A percentile compares a stretch with the other conserved stretches of the same genome.
Conservation (phyloP, 2,329 filamentous ascomycete genomes). For the Talaromyces sp. region DNA sequence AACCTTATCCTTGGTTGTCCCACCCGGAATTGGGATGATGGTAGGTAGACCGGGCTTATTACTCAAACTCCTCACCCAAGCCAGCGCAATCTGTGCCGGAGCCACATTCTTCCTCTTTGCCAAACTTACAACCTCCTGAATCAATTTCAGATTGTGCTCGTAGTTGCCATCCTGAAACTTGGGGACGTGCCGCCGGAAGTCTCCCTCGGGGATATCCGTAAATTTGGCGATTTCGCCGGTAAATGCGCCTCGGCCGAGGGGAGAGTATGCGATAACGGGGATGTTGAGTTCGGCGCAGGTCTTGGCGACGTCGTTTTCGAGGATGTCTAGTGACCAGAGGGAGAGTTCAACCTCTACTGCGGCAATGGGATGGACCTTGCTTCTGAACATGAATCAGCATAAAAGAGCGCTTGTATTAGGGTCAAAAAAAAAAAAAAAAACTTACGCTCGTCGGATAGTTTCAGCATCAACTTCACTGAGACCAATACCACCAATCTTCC, state of each 20-base stretch:
- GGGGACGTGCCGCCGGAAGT: conserved; percentile 44
- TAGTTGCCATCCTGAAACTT: conserved; percentile 53
- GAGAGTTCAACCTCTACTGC: conserved; percentile 61
- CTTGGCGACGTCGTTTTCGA: conserved; percentile 56
- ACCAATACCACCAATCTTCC: conserved; percentile 45
- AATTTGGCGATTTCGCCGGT: conserved; percentile 48
- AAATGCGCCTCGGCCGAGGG: conserved; percentile 57
- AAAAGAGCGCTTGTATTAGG: background rate
- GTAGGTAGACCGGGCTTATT: conserved; percentile 40
- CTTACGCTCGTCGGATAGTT: conserved; percentile 42
- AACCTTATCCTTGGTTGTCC: conserved; percentile 36
- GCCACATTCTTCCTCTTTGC: conserved; percentile 44
- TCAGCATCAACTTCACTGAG: conserved; percentile 45
- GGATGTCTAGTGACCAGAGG: conserved; percentile 55
- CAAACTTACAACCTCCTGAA: conserved; percentile 45
- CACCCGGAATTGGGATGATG: conserved; percentile 45
- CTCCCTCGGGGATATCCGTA: conserved; percentile 48
- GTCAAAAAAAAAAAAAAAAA: conserved; percentile 7
- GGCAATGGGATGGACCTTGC: conserved; percentile 51
- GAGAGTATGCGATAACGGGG: conserved; percentile 59
- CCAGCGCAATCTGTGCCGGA: conserved; percentile 48
- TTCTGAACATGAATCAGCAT: background rate
- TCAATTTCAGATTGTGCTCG: conserved; percentile 49
- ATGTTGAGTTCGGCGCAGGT: conserved; percentile 57
- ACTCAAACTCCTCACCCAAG: conserved; percentile 40